Evolutionary conservation across 2,329 filamentous ascomycete species (phyloP).

Genomic region (Fusarium zealandicum): DNA sequence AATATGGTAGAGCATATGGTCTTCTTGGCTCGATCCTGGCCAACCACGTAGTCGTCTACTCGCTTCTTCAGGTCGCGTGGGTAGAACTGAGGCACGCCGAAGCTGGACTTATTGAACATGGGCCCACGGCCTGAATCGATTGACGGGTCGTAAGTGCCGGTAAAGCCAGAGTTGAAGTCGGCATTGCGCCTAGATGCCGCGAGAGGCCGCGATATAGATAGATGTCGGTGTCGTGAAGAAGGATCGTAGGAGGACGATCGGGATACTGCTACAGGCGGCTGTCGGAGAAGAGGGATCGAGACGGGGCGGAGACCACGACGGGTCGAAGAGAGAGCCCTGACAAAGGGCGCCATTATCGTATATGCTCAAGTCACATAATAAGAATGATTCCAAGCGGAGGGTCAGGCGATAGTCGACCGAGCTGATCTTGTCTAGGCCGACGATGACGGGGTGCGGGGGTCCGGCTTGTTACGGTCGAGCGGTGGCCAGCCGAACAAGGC

Average conservation of each 20-base stretch:
- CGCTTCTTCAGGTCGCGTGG: slow-evolving; percentile 81
- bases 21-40: slow-evolving; percentile 93
- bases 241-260: slow-evolving; percentile 2
- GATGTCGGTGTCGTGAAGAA: slow-evolving; percentile 29
- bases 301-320: slow-evolving; percentile 21
- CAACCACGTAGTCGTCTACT: slow-evolving; percentile 94
- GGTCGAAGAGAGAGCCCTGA: slow-evolving; percentile 34
- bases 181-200: slow-evolving; percentile 51
- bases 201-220: slow-evolving; percentile 37
- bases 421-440: slow-evolving; percentile 26
- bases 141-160: slow-evolving; percentile 64
- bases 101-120: slow-evolving; percentile 64
- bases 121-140: slow-evolving; percentile 62
- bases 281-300: slow-evolving; percentile 14
- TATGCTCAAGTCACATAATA: slow-evolving; percentile 37
- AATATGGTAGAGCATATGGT: slow-evolving; percentile 92
- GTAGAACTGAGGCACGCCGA: slow-evolving; percentile 69
- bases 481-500: slow-evolving; percentile 16
- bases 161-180: slow-evolving; percentile 65
- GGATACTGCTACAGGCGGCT: slow-evolving; percentile 2
- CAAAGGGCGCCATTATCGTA: slow-evolving; percentile 36
- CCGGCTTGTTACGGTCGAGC: slow-evolving; percentile 29
- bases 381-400: slow-evolving; percentile 5
- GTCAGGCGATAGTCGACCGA: slow-evolving; percentile 34
- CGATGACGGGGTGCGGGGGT: slow-evolving; percentile 39